A percentile compares a stretch with the other conserved stretches of the same genome.
Evolutionary conservation across 2,329 filamentous ascomycete species (phyloP).

Genomic region (Cercospora janseana): DNA sequence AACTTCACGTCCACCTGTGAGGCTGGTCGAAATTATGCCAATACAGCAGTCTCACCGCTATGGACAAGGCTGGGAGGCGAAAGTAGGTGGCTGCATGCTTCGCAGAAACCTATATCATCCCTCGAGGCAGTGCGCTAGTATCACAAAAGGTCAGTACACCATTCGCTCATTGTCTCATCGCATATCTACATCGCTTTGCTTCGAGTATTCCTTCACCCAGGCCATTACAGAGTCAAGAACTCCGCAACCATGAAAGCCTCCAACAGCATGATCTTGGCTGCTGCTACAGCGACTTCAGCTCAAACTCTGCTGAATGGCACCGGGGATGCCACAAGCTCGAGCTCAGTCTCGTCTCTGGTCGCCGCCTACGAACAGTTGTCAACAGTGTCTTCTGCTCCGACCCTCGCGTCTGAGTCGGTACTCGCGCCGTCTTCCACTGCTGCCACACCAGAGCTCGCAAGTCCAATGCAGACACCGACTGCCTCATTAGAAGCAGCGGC

Average conservation of each 20-base stretch:
- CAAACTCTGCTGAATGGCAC: slow-evolving; percentile 3
- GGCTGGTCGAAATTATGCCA: slow-evolving; percentile 1
- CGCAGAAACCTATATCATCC: slow-evolving; percentile 1
- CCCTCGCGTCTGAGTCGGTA: not conserved
- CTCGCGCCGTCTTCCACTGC: not conserved
- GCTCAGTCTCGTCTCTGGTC: slow-evolving; percentile 7
- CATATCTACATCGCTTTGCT: slow-evolving; percentile 1
- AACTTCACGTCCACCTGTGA: not conserved
- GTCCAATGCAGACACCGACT: too few relatives aligned
- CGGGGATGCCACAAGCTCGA: not conserved
- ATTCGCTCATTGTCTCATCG: not conserved
- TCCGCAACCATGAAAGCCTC: slow-evolving; percentile 9
- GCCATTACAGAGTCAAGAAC: not conserved
- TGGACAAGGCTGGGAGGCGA: slow-evolving; percentile 1
- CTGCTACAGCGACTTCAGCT: slow-evolving; percentile 7
- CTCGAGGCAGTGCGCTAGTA: not conserved
- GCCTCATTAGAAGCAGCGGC: too few relatives aligned
- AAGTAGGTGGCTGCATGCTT: slow-evolving; percentile 4
- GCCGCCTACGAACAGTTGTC: slow-evolving; percentile 7
- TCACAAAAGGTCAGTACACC: slow-evolving; percentile 6
- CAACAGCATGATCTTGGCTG: slow-evolving; percentile 6
- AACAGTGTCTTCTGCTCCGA: not conserved
- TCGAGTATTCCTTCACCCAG: not conserved
- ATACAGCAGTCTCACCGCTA: slow-evolving; percentile 2
- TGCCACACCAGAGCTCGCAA: not conserved